Base-by-base conservation (phyloP, 805 yeast species). In the Candida lessepsii region DNA sequence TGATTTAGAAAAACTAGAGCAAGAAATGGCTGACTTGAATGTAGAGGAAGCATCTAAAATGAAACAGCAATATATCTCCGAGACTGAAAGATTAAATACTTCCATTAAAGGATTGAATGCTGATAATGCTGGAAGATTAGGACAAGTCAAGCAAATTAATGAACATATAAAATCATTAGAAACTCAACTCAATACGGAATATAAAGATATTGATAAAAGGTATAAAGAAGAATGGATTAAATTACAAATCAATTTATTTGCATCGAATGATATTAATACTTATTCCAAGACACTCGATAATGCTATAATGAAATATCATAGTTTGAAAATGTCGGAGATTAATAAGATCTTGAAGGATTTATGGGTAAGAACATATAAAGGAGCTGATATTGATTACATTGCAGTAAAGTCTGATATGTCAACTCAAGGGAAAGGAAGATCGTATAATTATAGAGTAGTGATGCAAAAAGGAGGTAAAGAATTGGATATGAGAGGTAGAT, bases 401-500 rank as follows among this genome's bases (percentile, higher is more conserved):
- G 78, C 84, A 52, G 87, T 93, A 47, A 75, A 81, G 49, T 84
- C 96, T 28, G 98, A 91, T 51, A 82, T 80, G 16, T 77, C 76
- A 38, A 57, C 64, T 11, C 73, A 65, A 44, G 63, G 66, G 2
- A 70, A 66, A 39, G 76, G 71, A 3, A 67, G 95, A 42, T 78
- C 93, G 1, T 91, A 90, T 59, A 90, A 91, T 57, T 91, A 91
- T 56, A 71, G 97, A 27, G 97, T 93, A 14, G 96, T 90, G 16
- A 93, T 93, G 99, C 81, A 81, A 44, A 93, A 93, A 58, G 87
- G 85, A 53, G 91, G 86, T 44, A 85, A 82, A 1, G 98, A 93
- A 59, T 67, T 93, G 35, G 99, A 93, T 57, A 93, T 93, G 99
- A 76, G 99, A 46, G 99, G 99, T 0, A 68, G 99, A 42, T 93